These are phyloP conservation scores for Claviceps citrina DNA, from an alignment of 2,329 filamentous ascomycete genomes.

Conservation along the genomic window DNA sequence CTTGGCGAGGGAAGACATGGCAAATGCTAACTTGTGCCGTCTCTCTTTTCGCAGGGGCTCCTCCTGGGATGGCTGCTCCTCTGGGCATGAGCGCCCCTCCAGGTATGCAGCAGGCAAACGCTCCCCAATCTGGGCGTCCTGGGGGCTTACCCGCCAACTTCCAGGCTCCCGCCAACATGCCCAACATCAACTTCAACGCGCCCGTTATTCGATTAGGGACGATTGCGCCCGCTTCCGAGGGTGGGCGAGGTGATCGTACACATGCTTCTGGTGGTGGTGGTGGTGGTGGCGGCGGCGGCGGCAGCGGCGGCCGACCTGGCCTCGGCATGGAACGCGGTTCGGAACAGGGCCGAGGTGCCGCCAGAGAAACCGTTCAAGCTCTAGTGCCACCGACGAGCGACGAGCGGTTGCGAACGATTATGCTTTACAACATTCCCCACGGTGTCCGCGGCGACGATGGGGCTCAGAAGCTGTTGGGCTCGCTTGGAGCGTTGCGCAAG, in stretches of 20 bases:
- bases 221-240: constrained; percentile 38
- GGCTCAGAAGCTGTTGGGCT: constrained; percentile 60
- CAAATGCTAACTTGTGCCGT: background rate
- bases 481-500: constrained; percentile 64
- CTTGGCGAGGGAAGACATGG: background rate
- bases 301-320: constrained; percentile 28
- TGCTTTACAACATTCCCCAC: constrained; percentile 72
- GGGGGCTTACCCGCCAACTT: constrained; percentile 70
- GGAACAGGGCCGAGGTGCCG: constrained; percentile 51
- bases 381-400: constrained; percentile 73
- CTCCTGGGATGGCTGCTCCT: constrained; percentile 63
- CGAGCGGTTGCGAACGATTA: constrained; percentile 82
- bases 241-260: constrained; percentile 28
- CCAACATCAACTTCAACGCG: constrained; percentile 96
- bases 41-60: constrained; percentile 38
- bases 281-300: constrained; percentile 17
- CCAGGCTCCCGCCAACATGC: constrained; percentile 79
- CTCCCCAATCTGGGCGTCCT: constrained; percentile 63
- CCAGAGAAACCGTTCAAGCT: constrained; percentile 53
- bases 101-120: constrained; percentile 63
- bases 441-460: constrained; percentile 62
- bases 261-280: constrained; percentile 8
- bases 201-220: constrained; percentile 90
- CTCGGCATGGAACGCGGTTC: constrained; percentile 48
- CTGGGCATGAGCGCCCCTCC: constrained; percentile 69